phyloP scores from a whole-genome alignment of 2,329 filamentous ascomycete genomes.

The Cyclaneusma minus region DNA sequence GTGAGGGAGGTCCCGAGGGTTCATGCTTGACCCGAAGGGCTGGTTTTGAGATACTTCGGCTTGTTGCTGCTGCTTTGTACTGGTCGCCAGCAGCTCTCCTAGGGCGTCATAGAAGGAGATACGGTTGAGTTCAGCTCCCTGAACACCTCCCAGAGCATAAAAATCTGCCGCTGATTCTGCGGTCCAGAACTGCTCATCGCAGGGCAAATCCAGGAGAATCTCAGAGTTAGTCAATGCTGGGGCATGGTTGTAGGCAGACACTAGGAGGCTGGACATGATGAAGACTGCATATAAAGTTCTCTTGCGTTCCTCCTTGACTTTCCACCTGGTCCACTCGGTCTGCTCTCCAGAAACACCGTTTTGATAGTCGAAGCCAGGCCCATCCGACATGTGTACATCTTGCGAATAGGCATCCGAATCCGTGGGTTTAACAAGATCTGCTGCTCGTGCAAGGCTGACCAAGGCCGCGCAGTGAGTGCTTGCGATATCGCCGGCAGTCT shows the following conservation, averaged over 20 bases:
- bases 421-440: conserved; percentile 49
- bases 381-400: conserved; percentile 28
- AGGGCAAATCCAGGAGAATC: conserved; percentile 76
- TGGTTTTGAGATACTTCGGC: conserved; percentile 22
- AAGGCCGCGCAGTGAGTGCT: conserved; percentile 83
- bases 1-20: conserved; percentile 33
- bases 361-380: too few relatives aligned
- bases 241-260: conserved; percentile 84
- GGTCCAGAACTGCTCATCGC: conserved; percentile 81
- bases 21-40: conserved; percentile 28
- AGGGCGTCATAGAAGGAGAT: conserved; percentile 72
- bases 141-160: conserved; percentile 57
- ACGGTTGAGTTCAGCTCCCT: conserved; percentile 52
- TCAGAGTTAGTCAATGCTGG: conserved; percentile 90
- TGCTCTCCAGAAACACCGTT: conserved; percentile 40
- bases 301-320: conserved; percentile 76
- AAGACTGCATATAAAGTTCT: conserved; percentile 86
- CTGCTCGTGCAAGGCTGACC: conserved; percentile 78
- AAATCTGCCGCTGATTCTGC: conserved; percentile 76
- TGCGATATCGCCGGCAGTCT: conserved; percentile 78
- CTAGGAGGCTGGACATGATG: conserved; percentile 76
- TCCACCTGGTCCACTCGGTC: conserved; percentile 81
- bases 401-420: conserved; percentile 22
- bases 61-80: conserved; percentile 47
- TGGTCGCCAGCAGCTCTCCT: conserved; percentile 65